Conservation (phyloP, 352 stramenopile species). For the Phytopythium delawarense region DNA sequence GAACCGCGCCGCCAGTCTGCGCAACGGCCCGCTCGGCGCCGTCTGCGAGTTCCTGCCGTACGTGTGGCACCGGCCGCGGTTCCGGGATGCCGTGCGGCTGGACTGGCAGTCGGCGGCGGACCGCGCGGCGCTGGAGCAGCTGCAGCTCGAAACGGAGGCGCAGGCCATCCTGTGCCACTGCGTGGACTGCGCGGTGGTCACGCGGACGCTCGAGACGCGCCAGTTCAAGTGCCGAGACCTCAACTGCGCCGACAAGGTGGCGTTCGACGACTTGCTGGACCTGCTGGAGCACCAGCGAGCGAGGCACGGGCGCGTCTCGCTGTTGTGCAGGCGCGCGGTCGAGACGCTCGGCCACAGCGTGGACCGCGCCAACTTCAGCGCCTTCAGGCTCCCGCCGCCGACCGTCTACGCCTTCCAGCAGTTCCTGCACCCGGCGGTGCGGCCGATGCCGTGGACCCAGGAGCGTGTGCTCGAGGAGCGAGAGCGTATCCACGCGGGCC, state of each 20-base stretch:
- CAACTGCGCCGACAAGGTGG: neutral
- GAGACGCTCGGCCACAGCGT: conserved; percentile 34
- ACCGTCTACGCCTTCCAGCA: conserved; percentile 60
- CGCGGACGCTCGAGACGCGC: conserved; percentile 6
- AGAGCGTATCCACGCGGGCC: neutral
- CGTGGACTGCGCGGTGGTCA: conserved; percentile 9
- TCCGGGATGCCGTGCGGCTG: neutral
- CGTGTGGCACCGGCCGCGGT: neutral
- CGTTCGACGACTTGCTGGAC: conserved; percentile 31
- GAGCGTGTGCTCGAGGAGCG: neutral
- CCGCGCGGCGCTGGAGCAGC: neutral
- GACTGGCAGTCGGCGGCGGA: conserved; percentile 1
- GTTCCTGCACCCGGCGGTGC: conserved; percentile 21
- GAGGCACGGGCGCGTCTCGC: conserved; percentile 37
- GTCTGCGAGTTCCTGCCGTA: neutral
- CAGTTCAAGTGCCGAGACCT: conserved; percentile 19
- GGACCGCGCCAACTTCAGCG: conserved; percentile 23
- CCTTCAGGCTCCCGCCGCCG: conserved; percentile 27
- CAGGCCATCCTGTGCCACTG: neutral
- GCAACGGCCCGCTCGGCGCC: neutral
- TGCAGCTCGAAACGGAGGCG: conserved; percentile 9
- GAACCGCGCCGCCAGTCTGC: neutral
- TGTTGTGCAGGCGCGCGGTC: conserved; percentile 31
- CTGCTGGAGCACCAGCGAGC: conserved; percentile 60
- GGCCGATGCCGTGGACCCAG: conserved; percentile 35